These are phyloP conservation scores for Dactylellina leptospora DNA, from an alignment of 2,329 filamentous ascomycete genomes.

Conservation along the genomic window DNA sequence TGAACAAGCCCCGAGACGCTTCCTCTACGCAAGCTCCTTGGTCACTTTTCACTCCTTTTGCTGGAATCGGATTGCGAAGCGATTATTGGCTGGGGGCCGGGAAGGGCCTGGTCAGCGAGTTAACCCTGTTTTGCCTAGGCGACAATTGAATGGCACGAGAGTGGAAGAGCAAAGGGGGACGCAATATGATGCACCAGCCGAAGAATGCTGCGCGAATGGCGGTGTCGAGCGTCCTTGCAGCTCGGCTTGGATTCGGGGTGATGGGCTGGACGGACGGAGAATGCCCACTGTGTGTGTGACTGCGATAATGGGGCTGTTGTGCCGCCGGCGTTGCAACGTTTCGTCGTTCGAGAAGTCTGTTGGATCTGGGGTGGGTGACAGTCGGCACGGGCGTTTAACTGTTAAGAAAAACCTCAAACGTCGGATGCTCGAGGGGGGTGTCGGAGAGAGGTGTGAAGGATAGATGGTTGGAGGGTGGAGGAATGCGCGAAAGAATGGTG, in stretches of 20 bases:
- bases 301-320: no score
- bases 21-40: background rate
- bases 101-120: background rate
- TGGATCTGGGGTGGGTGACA: no score
- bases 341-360: background rate
- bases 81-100: conserved; percentile 2
- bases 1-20: conserved; percentile 6
- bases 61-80: background rate
- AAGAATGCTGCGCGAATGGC: background rate
- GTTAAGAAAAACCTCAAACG: conserved; percentile 40
- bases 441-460: no score
- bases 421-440: conserved; percentile 40
- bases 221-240: no score
- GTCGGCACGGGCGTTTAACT: background rate
- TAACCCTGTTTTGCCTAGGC: conserved; percentile 8
- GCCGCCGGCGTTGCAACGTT: no score
- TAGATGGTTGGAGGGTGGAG: background rate
- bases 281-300: no score
- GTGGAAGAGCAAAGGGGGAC: background rate
- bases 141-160: background rate
- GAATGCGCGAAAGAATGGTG: no score
- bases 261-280: no score
- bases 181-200: background rate
- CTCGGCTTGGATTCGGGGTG: no score
- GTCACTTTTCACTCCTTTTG: background rate